Evolutionary conservation across 495 filamentous ascomycete species (phyloP), one percentile per base, ranked within the genome.

Genomic region (Daldinia bambusicola): DNA sequence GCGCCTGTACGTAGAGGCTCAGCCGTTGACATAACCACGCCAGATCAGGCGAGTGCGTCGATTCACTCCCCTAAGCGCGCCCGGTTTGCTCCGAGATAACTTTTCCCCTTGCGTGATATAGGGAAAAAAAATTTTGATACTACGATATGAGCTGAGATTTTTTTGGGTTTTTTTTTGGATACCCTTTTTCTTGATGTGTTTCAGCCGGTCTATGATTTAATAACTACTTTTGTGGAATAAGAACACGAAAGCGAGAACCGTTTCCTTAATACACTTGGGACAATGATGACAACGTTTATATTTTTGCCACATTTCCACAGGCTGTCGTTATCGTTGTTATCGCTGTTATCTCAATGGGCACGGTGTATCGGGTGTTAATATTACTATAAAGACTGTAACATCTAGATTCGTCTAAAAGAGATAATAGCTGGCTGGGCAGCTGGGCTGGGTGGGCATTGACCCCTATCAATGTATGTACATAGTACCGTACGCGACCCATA

Each of bases 41-140:
- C 70, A 72, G 70, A 69, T 72, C 70, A 66, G 66, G n/a, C 38
- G 70, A 72, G 53, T 58, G 37, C 30, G 18, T 45, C 52, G 22
- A 22, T 65, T 34, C 61, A 62, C 41, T 53, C 10, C 10, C 26
- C 26, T 61, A 32, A 31, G 32, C 43, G 50, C 34, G 50, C 60
- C 70, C 70, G 70, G 70, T 65, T 72, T 68, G 37, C 56, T 66
- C 70, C 70, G 70, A 72, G 61, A 50, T 22, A 50, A 50, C 67
- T 52, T 53, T 31, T 26, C 22, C 50, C 50, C 30, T 53, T 53
- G 30, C 50, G 50, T 53, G 50, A 60, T 55, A 50, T 43, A 59
- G 9, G 26, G 26, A 3, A 26, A 26, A 26, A 32, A 53, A 34
- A 53, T 53, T 45, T 63, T 31, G 20, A 69, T 56, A 55, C 52